A percentile compares a stretch with the other conserved stretches of the same genome.
phyloP scores from a whole-genome alignment of 805 yeast genomes.

The Limtongozyma cylindracea region DNA sequence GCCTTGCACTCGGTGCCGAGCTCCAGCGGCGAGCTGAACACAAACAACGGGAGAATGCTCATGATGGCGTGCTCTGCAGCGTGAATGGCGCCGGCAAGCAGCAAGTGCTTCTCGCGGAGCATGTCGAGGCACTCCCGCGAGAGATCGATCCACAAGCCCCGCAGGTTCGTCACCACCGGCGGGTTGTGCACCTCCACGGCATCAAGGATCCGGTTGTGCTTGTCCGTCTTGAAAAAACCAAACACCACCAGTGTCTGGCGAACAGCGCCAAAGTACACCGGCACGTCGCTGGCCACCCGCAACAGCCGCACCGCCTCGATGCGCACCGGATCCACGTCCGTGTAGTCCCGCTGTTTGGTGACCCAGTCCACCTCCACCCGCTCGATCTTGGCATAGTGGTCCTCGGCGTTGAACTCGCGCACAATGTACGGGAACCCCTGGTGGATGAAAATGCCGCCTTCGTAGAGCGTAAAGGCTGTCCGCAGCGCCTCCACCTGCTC shows the following conservation, averaged over 20 bases:
- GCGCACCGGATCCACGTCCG: slow-evolving; percentile 74
- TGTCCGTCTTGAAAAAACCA: slow-evolving; percentile 78
- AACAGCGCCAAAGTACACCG: slow-evolving; percentile 56
- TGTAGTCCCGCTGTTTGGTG: slow-evolving; percentile 75
- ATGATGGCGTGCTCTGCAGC: slow-evolving; percentile 86
- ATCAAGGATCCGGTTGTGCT: slow-evolving; percentile 59
- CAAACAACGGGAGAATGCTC: slow-evolving; percentile 48
- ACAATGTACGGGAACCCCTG: slow-evolving; percentile 85
- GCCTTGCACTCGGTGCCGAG: slow-evolving; percentile 89
- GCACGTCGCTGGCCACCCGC: too few relatives aligned
- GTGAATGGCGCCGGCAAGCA: slow-evolving; percentile 81
- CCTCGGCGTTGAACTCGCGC: slow-evolving; percentile 58
- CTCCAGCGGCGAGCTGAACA: slow-evolving; percentile 21
- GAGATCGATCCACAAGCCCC: slow-evolving; percentile 85
- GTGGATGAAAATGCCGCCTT: slow-evolving; percentile 82
- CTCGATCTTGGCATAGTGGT: slow-evolving; percentile 61
- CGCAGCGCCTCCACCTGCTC: slow-evolving; percentile 81
- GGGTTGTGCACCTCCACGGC: slow-evolving; percentile 85
- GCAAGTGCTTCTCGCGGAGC: slow-evolving; percentile 29
- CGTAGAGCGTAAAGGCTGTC: slow-evolving; percentile 71
- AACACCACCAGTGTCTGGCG: slow-evolving; percentile 56
- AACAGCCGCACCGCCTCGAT: slow-evolving; percentile 42
- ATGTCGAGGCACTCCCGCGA: slow-evolving; percentile 38
- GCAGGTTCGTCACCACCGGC: slow-evolving; percentile 39
- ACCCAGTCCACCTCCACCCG: slow-evolving; percentile 88